Evolutionary conservation across 75 land plant species (phyloP).

Genomic region (Sequoiadendron giganteum): DNA sequence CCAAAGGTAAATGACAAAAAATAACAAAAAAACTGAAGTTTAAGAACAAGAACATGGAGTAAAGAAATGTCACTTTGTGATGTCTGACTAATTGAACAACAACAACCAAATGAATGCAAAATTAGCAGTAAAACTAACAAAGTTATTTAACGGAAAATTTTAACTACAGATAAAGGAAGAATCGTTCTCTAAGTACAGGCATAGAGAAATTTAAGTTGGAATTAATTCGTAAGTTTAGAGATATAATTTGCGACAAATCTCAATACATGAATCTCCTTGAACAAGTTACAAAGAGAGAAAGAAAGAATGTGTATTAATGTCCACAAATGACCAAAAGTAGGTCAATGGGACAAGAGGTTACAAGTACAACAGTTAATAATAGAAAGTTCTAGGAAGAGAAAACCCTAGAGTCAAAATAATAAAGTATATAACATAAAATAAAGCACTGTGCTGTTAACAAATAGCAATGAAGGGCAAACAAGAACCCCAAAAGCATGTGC

Average conservation of each 20-base stretch:
- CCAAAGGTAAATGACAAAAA: too few species aligned
- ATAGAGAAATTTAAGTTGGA: neutral
- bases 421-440: too few species aligned
- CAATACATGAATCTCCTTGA: neutral
- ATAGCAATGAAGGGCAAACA: too few species aligned
- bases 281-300: neutral
- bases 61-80: neutral
- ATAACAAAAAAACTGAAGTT: neutral
- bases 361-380: too few species aligned
- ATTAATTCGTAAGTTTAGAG: neutral
- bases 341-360: too few species aligned
- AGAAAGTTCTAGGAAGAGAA: too few species aligned
- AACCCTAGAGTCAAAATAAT: too few species aligned
- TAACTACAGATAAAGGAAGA: neutral
- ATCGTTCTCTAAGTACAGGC: neutral
- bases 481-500: too few species aligned
- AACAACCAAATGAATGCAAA: neutral
- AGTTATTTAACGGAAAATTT: too few species aligned
- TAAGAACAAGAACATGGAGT: neutral
- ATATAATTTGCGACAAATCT: neutral
- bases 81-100: neutral
- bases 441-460: too few species aligned
- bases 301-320: too few species aligned
- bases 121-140: neutral
- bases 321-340: too few species aligned